Evolutionary conservation across 2,329 filamentous ascomycete genomes (phyloP).

Genomic region (Colletotrichum spaethianum): DNA sequence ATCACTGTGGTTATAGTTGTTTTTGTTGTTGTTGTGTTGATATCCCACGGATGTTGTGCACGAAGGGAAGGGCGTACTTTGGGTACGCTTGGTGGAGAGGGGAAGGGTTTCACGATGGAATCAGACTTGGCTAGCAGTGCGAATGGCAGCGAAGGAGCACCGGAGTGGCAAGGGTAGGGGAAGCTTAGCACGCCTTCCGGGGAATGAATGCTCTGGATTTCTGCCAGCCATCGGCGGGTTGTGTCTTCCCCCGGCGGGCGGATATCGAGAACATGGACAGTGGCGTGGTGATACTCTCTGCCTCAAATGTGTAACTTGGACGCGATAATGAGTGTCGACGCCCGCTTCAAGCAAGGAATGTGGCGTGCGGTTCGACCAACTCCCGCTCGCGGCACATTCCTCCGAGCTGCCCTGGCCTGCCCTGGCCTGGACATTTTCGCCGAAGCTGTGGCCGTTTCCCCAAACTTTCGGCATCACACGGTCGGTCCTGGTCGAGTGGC

Average conservation of each 20-base stretch:
- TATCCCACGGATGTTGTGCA: constrained; percentile 1
- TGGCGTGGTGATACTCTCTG: not conserved
- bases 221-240: not conserved
- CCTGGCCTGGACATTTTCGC: not conserved
- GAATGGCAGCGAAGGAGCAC: not conserved
- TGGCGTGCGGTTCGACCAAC: not conserved
- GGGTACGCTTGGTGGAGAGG: not conserved
- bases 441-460: not conserved
- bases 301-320: not conserved
- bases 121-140: constrained; percentile 3
- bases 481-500: not conserved
- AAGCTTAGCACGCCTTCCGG: constrained; percentile 10
- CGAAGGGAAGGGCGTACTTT: not conserved
- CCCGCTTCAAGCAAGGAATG: not conserved
- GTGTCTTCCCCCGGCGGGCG: not conserved
- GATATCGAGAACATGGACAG: not conserved
- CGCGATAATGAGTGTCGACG: not conserved
- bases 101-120: constrained; percentile 32
- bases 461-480: not conserved
- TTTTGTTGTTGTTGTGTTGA: not conserved
- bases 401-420: too few species aligned
- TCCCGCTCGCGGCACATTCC: constrained; percentile 2
- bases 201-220: not conserved
- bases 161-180: not conserved
- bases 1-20: not conserved